Evolutionary conservation across 805 yeast genomes (phyloP).

Genomic region (Pichia cephalocereana): DNA sequence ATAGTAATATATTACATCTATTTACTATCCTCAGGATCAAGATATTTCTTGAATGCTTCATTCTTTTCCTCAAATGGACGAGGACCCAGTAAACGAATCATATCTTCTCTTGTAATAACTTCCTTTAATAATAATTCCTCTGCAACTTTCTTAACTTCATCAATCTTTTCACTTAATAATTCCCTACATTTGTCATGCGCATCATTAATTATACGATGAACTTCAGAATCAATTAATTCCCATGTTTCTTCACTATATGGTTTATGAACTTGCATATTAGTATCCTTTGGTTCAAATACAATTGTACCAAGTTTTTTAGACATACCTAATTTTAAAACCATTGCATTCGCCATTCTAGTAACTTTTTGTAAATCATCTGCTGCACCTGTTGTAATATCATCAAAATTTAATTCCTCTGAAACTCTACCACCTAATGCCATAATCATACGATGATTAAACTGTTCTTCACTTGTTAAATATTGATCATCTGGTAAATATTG

Average conservation of each 20-base stretch:
- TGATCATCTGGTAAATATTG: constrained; percentile 94
- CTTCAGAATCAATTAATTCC: constrained; percentile 70
- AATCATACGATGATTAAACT: constrained; percentile 73
- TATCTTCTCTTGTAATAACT: constrained; percentile 87
- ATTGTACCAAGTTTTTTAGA: constrained; percentile 78
- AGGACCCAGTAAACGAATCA: constrained; percentile 81
- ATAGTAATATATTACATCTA: neutral
- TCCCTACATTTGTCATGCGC: constrained; percentile 63
- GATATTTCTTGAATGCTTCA: constrained; percentile 79
- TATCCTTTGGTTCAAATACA: constrained; percentile 60
- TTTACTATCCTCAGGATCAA: constrained; percentile 16
- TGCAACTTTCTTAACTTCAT: constrained; percentile 78
- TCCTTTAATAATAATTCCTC: constrained; percentile 80
- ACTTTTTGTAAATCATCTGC: constrained; percentile 95
- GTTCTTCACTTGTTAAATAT: constrained; percentile 69
- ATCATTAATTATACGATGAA: constrained; percentile 65
- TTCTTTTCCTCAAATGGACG: constrained; percentile 87
- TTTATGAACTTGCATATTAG: constrained; percentile 43
- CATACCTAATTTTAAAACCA: constrained; percentile 95
- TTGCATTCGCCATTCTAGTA: constrained; percentile 83
- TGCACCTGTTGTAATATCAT: constrained; percentile 92
- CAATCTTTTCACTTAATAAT: constrained; percentile 61
- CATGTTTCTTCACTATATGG: constrained; percentile 89
- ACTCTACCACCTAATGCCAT: constrained; percentile 98
- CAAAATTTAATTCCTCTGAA: constrained; percentile 86